phyloP scores from a whole-genome alignment of 768 basidiomycete species.

The Daedaleopsis nitida region DNA sequence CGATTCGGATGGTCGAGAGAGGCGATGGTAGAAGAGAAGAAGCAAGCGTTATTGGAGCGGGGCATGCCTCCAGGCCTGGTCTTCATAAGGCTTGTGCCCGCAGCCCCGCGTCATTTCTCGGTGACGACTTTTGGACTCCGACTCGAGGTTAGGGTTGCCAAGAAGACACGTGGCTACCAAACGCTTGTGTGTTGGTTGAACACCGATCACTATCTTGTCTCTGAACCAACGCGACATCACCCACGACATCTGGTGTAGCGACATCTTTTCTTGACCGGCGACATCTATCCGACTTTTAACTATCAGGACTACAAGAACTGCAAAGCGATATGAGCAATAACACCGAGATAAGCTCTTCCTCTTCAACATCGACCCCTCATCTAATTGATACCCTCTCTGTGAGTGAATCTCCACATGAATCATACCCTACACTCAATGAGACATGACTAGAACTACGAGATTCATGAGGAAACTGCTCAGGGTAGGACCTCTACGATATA shows the following conservation, averaged over 20 bases:
- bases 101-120: constrained; percentile 20
- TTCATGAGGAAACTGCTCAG: constrained; percentile 37
- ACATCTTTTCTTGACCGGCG: no score
- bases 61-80: neutral
- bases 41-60: neutral
- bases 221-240: no score
- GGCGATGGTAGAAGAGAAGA: constrained; percentile 8
- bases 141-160: neutral
- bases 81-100: neutral
- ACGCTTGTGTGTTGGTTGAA: no score
- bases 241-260: no score
- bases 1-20: neutral
- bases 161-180: neutral
- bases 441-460: constrained; percentile 39
- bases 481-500: constrained; percentile 35
- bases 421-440: no score
- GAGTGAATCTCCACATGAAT: neutral
- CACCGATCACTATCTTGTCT: no score
- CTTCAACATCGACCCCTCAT: neutral
- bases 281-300: no score
- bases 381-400: neutral
- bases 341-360: neutral
- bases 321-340: neutral
- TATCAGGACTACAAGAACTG: no score
- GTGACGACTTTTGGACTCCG: no score